Evolutionary conservation across 129 eudicot species (phyloP).

Genomic region (Flaveria bidentis): DNA sequence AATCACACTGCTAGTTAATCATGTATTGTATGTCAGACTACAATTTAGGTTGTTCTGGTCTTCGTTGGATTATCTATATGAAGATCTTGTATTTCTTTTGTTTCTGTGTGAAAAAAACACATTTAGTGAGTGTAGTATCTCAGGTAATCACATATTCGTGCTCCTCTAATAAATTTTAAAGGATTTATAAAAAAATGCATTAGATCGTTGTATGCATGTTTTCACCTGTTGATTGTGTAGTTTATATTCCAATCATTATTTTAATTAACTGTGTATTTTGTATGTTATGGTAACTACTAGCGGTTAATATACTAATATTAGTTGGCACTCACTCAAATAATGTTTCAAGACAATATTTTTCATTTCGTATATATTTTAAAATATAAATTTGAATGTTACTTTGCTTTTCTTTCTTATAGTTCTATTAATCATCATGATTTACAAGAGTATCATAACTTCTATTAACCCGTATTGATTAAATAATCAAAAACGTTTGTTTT

Average conservation of each 20-base stretch:
- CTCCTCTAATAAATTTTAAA: not conserved
- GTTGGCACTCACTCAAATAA: not conserved
- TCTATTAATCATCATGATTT: not conserved
- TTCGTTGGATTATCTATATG: not conserved
- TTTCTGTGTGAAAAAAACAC: conserved; percentile 14
- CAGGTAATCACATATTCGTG: conserved; percentile 3
- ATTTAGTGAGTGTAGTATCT: not conserved
- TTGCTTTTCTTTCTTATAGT: not conserved
- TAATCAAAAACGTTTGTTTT: not conserved
- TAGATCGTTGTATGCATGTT: not conserved
- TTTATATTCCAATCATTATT: not conserved
- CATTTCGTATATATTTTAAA: not conserved
- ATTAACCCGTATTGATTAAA: not conserved
- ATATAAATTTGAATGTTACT: not conserved
- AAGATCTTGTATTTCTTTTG: conserved; percentile 4
- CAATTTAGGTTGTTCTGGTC: not conserved
- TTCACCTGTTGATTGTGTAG: not conserved
- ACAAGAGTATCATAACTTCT: no score
- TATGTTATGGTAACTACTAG: not conserved
- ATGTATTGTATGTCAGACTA: not conserved
- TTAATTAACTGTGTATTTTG: not conserved
- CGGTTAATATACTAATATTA: not conserved
- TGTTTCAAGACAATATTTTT: not conserved
- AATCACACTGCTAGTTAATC: not conserved
- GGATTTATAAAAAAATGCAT: not conserved